Evolutionary conservation across 768 basidiomycete genomes (phyloP), one percentile per base, ranked within the genome.

Genomic region (Phylloporus sp.): DNA sequence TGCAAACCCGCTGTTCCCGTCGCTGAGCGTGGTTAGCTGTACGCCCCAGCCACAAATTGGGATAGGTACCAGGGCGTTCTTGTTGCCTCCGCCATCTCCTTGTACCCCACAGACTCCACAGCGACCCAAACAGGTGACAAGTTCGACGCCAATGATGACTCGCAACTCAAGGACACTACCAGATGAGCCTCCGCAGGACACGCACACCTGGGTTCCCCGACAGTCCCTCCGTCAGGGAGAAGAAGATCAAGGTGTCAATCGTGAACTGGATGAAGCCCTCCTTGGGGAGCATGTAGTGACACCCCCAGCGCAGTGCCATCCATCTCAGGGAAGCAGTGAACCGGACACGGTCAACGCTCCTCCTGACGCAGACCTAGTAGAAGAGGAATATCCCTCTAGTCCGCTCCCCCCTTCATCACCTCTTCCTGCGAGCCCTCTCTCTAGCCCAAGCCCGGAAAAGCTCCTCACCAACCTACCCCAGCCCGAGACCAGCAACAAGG

Each of bases 361-460:
- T 23, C 38, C 27, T 47, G 49, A 59, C 23, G 24, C 61, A 27
- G 4, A 29, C 66, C 46, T 63, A 66, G 45, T 72, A 5, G 70
- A 57, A 35, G 50, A 46, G 5, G 60, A 53, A 22, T 53, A 54
- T 15, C 53, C 54, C 73, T 76, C 79, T 72, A 71, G 72, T 43
- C 79, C 79, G 15, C 69, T 85, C 2, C 82, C 83, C 20, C 82
- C 84, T 16, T 83, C 84, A 7, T 84, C 84, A 11, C 82, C 83
- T 5, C 80, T 73, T 11, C 80, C 78, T 8, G 73, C 73, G 15
- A 85, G 82, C 59, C 81, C 81, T 6, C 54, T 70, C 52, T 70
- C 65, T 22, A 66, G 44, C 44, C 41, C 41, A 7, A 9, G 65
- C 35, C 62, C 65, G 15, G 23, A 23, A 22, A 62, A 53, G 16